These are phyloP conservation scores for Aspergillus persii DNA, from an alignment of 2,329 filamentous ascomycete genomes.

Conservation along the genomic window DNA sequence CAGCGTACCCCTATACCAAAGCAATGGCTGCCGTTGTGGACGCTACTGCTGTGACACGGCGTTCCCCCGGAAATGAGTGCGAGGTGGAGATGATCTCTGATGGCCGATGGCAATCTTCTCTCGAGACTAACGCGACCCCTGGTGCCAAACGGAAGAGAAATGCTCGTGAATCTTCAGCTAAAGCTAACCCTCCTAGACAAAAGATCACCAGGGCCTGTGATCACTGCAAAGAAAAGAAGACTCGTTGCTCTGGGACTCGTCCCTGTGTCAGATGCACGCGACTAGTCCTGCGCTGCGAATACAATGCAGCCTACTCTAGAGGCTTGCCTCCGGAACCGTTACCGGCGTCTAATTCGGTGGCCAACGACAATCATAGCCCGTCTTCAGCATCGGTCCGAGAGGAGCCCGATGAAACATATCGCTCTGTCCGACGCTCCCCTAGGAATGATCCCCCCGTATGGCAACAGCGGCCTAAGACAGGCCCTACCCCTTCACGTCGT, in stretches of 20 bases:
- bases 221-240: constrained; percentile 40
- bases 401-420: neutral
- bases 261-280: constrained; percentile 35
- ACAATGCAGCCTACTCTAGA: constrained; percentile 38
- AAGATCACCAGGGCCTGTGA: constrained; percentile 42
- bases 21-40: constrained; percentile 6
- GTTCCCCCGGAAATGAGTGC: constrained; percentile 5
- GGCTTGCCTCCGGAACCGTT: constrained; percentile 36
- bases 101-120: neutral
- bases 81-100: neutral
- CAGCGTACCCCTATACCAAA: neutral
- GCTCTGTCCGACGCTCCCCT: neutral
- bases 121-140: neutral
- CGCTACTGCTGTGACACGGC: constrained; percentile 1
- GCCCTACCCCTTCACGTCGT: constrained; percentile 22
- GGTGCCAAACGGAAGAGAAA: constrained; percentile 29
- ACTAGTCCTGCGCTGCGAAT: constrained; percentile 32
- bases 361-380: constrained; percentile 8
- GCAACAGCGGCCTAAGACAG: constrained; percentile 1
- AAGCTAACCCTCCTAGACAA: constrained; percentile 25
- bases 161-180: constrained; percentile 21
- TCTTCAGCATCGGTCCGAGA: neutral
- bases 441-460: neutral
- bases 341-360: constrained; percentile 17
- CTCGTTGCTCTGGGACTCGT: constrained; percentile 37